phyloP scores from a whole-genome alignment of 257 asterid genomes.

The Fraxinus quadrangulata region DNA sequence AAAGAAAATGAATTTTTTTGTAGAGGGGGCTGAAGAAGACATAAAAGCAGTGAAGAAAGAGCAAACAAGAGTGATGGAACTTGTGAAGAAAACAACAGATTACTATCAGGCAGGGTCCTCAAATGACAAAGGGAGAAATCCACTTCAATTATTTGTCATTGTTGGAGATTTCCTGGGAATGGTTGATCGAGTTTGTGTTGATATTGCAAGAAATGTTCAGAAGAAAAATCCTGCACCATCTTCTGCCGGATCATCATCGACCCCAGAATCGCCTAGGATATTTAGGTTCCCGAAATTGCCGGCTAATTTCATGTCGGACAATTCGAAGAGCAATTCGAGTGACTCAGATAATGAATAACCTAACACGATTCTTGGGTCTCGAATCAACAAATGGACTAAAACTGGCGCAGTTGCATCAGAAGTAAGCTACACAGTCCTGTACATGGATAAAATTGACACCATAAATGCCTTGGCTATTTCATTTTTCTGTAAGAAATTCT shows the following conservation, averaged over 20 bases:
- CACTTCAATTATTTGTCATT: constrained; percentile 61
- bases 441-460: constrained; percentile 25
- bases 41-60: constrained; percentile 50
- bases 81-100: constrained; percentile 74
- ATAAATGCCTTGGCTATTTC: constrained; percentile 30
- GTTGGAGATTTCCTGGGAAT: constrained; percentile 75
- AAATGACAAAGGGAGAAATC: constrained; percentile 52
- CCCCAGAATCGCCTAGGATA: constrained; percentile 59
- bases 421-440: constrained; percentile 45
- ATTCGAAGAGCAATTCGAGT: constrained; percentile 48
- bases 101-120: constrained; percentile 74
- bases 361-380: background rate
- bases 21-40: constrained; percentile 64
- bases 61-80: constrained; percentile 64
- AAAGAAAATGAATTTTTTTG: constrained; percentile 56
- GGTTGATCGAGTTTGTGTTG: constrained; percentile 89
- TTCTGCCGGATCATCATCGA: constrained; percentile 33
- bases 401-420: constrained; percentile 23
- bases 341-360: constrained; percentile 47
- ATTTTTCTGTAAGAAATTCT: constrained; percentile 37
- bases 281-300: constrained; percentile 82
- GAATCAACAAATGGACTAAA: background rate
- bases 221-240: constrained; percentile 49
- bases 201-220: constrained; percentile 69
- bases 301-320: constrained; percentile 67